These are phyloP conservation scores for Kuraishia floccosa DNA, from an alignment of 805 yeast species.

Conservation along the genomic window DNA sequence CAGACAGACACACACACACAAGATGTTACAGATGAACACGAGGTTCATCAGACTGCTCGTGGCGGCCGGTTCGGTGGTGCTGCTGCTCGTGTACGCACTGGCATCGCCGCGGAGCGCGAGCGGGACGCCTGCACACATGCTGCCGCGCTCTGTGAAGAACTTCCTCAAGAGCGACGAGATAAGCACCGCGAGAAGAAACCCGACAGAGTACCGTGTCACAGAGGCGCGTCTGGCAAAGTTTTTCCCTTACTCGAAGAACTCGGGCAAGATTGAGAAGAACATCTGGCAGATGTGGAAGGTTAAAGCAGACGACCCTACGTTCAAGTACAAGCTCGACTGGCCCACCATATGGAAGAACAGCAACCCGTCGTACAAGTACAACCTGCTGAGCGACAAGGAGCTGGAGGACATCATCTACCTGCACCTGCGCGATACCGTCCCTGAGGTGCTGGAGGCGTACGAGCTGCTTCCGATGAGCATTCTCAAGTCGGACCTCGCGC, in stretches of 20 bases:
- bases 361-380: constrained; percentile 19
- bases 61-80: too few relatives aligned
- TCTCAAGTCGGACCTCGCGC: constrained; percentile 39
- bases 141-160: too few relatives aligned
- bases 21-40: too few relatives aligned
- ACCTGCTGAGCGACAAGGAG: constrained; percentile 19
- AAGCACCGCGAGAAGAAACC: too few relatives aligned
- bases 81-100: too few relatives aligned
- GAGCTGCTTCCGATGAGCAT: constrained; percentile 38
- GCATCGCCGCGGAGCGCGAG: too few relatives aligned
- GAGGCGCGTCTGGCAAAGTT: constrained; percentile 17
- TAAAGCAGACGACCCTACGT: constrained; percentile 18
- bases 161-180: too few relatives aligned
- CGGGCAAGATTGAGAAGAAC: constrained; percentile 18
- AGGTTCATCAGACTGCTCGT: too few relatives aligned
- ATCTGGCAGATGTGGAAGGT: constrained; percentile 25
- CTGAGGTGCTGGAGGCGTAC: constrained; percentile 41
- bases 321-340: constrained; percentile 18
- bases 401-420: constrained; percentile 21
- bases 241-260: constrained; percentile 20
- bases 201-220: not conserved
- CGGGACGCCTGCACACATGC: too few relatives aligned
- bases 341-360: constrained; percentile 21
- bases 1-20: too few relatives aligned
- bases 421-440: constrained; percentile 30